Conservation (phyloP, 345 rosid genomes). For the Hibiscus trionum region DNA sequence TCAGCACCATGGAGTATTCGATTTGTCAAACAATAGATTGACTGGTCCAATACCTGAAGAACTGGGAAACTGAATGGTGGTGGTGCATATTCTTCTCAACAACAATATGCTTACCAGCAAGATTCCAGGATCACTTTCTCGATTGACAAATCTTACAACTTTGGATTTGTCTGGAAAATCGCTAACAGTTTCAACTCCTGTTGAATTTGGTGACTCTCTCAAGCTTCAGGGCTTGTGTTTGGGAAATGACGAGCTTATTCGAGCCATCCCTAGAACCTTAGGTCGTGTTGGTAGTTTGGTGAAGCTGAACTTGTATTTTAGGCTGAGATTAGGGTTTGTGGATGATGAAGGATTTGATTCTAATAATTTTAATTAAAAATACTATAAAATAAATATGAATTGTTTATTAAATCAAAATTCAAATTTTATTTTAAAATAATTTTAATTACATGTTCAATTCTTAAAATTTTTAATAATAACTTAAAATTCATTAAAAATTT, state of each 20-base stretch:
- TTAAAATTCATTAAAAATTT: too few relatives aligned
- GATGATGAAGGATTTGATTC: too few relatives aligned
- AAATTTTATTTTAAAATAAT: too few relatives aligned
- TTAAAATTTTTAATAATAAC: too few relatives aligned
- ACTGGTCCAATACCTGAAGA: conserved; percentile 66
- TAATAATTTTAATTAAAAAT: too few relatives aligned
- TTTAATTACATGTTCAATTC: not conserved
- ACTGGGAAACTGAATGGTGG: conserved; percentile 57
- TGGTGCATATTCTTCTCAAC: conserved; percentile 58
- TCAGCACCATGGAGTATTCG: conserved; percentile 84
- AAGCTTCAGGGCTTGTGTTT: conserved; percentile 78
- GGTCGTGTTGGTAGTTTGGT: conserved; percentile 57
- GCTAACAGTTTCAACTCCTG: conserved; percentile 54
- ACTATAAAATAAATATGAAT: too few relatives aligned
- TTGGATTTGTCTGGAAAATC: conserved; percentile 68
- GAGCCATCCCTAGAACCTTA: conserved; percentile 59
- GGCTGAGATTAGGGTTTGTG: too few relatives aligned
- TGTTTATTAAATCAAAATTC: too few relatives aligned
- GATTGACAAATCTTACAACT: conserved; percentile 52
- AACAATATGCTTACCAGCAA: conserved; percentile 62
- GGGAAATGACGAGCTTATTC: conserved; percentile 59
- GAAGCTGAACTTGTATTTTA: conserved; percentile 47
- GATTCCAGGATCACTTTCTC: conserved; percentile 67
- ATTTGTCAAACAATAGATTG: conserved; percentile 56
- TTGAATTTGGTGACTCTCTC: conserved; percentile 41